phyloP scores from a whole-genome alignment of 345 rosid species.

The Hibiscus tridactylites region DNA sequence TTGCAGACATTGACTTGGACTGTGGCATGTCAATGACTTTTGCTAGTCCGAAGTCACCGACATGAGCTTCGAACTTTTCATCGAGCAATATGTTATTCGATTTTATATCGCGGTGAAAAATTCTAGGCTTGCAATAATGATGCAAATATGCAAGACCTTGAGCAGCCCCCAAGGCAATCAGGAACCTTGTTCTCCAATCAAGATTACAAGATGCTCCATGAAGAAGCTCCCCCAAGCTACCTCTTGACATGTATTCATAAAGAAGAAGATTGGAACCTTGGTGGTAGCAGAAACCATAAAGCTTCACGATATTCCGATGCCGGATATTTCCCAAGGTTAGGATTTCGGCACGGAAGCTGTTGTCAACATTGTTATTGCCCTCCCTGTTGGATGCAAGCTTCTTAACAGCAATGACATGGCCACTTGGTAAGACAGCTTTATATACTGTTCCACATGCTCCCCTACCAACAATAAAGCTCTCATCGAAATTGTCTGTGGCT shows the following conservation, averaged over 20 bases:
- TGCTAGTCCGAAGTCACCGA: slow-evolving; percentile 90
- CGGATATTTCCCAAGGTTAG: slow-evolving; percentile 71
- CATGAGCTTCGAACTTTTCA: slow-evolving; percentile 75
- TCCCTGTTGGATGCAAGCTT: slow-evolving; percentile 71
- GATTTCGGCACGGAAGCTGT: slow-evolving; percentile 81
- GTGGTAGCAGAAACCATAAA: slow-evolving; percentile 80
- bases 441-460: slow-evolving; percentile 93
- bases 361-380: slow-evolving; percentile 57
- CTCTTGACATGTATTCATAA: slow-evolving; percentile 60
- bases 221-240: slow-evolving; percentile 71
- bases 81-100: slow-evolving; percentile 79
- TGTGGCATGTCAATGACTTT: slow-evolving; percentile 88
- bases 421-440: slow-evolving; percentile 57
- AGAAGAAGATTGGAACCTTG: slow-evolving; percentile 85
- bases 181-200: slow-evolving; percentile 70
- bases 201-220: slow-evolving; percentile 46
- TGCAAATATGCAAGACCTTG: slow-evolving; percentile 78
- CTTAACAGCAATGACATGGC: slow-evolving; percentile 69
- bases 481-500: slow-evolving; percentile 68
- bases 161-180: slow-evolving; percentile 79
- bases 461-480: slow-evolving; percentile 64
- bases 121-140: slow-evolving; percentile 83
- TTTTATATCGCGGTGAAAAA: slow-evolving; percentile 86
- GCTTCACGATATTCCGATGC: slow-evolving; percentile 83
- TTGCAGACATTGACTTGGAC: slow-evolving; percentile 86